These are phyloP conservation scores for Monilinia vaccinii-corymbosi DNA, from an alignment of 2,329 filamentous ascomycete species.

Conservation along the genomic window DNA sequence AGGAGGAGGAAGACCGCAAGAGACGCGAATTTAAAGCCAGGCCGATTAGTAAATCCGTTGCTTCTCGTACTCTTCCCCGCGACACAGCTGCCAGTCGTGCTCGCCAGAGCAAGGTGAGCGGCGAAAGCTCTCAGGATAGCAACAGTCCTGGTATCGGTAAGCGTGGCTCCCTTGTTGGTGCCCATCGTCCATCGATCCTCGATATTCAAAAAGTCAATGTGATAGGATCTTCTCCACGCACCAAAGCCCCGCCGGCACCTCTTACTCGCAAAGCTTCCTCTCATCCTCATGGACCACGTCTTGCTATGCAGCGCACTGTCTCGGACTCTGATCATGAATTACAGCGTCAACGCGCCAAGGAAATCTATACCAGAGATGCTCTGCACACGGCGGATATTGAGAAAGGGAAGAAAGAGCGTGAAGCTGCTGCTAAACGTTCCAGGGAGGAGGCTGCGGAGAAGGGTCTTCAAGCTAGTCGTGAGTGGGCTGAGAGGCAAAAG, in stretches of 20 bases:
- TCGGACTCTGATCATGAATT: constrained; percentile 42
- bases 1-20: constrained; percentile 52
- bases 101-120: constrained; percentile 38
- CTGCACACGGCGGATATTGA: constrained; percentile 39
- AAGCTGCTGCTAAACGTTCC: constrained; percentile 44
- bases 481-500: constrained; percentile 52
- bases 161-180: constrained; percentile 26
- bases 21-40: constrained; percentile 56
- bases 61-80: constrained; percentile 36
- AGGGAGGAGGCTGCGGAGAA: constrained; percentile 53
- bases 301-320: constrained; percentile 35
- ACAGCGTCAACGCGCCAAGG: constrained; percentile 44
- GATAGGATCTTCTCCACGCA: constrained; percentile 22
- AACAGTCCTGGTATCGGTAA: constrained; percentile 21
- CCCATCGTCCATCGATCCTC: constrained; percentile 30
- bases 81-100: constrained; percentile 50
- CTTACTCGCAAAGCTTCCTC: constrained; percentile 19
- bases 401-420: constrained; percentile 45
- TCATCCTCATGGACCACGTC: constrained; percentile 17
- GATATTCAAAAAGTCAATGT: constrained; percentile 27
- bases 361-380: constrained; percentile 46
- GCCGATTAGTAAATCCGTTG: constrained; percentile 40
- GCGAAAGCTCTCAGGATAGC: constrained; percentile 19
- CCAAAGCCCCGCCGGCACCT: constrained; percentile 15
- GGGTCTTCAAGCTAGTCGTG: constrained; percentile 47